Evolutionary conservation across 2,329 filamentous ascomycete genomes (phyloP), one percentile per base, ranked within the genome.

Genomic region (Xylaria polymorpha): DNA sequence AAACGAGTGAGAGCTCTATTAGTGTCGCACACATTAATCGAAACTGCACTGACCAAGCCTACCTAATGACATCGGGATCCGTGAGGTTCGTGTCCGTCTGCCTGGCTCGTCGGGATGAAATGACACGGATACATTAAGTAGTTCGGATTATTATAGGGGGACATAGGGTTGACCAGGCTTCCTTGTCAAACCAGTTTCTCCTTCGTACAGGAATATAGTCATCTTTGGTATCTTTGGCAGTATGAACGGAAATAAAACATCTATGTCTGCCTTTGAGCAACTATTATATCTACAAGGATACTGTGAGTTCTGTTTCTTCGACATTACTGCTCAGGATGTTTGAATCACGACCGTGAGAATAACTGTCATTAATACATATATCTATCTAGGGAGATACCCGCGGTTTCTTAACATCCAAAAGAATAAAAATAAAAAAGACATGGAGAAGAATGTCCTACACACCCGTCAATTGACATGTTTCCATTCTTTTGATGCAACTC

Each of bases 11-110:
- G 12, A 37, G 29, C 20, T 46, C 44, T 10, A 7, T 22, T 51
- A 29, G 53, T 66, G 62, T 41, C 43, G 48, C 63, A 51, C 32
- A 56, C 63, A 44, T 55, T 3, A 29, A 29, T 46, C n/a, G 32
- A 35, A 53, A 32, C 43, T 41, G 22, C 43, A n/a, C 48, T 51
- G 51, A 32, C 12, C 9, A 43, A 57, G 35, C 1, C 25, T n/a
- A n/a, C 50, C 32, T 35, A 32, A 35, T 25, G 25, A 4, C 3
- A 29, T 58, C 29, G 9, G 41, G 22, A 15, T 51, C 12, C 29
- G 18, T 32, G 41, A 22, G 46, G 48, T 32, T 61, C 1, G 25
- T 56, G 14, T 25, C 15, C 48, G 20, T 29, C 4, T 64, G n/a
- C 55, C 61, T 56, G 22, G n/a, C 15, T 32, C 10, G 20, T 50